Base-by-base conservation (phyloP, 169 alveolate genomes). In the Eimeria praecox region DNA sequence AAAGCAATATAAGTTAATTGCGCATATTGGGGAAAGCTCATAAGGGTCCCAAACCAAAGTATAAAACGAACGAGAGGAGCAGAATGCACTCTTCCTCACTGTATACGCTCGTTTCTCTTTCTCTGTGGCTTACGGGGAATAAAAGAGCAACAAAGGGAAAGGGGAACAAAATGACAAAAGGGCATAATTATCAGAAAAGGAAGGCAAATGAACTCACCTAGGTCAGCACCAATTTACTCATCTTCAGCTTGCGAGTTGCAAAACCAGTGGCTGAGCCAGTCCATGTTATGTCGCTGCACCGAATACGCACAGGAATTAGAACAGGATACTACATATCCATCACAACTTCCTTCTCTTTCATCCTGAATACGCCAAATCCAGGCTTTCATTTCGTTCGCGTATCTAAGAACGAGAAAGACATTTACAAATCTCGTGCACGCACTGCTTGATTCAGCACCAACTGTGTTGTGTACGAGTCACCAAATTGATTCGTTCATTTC, bases 271-370 rank as follows among this genome's bases (percentile, higher is more conserved):
- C 92, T 35, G 92, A 86, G 22, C 92, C 92, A 0, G 80, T 86
- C 92, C 92, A 86, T 2, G 78, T n/a, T 27, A 86, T 86, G 44
- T 86, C 62, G 78, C 92, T 86, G 92, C 80, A 86, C n/a, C 38
- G 42, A 38, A 44, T 1, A 77, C 8, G 20, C 10, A 38, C 24
- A 78, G 2, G 42, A 78, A 27, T 78, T 8, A 22, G 42, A 20
- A 30, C 75, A n/a, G 3, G 9, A 83, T 12, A 27, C 27, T 22
- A 42, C 16, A 40, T 40, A 0, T 22, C 42, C 54, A 52, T 18
- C 66, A 52, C 40, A 46, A 78, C 2, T 0, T 35, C 38, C 6
- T 42, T 33, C 35, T 40, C 24, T 20, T 52, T 20, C 18, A 52
- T 20, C 62, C 62, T 52, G 24, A 52, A 1, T 20, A 71, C 44